A percentile compares a stretch with the other conserved stretches of the same genome.
phyloP scores from a whole-genome alignment of 2,329 filamentous ascomycete genomes.

The Akanthomyces uredinophilus region DNA sequence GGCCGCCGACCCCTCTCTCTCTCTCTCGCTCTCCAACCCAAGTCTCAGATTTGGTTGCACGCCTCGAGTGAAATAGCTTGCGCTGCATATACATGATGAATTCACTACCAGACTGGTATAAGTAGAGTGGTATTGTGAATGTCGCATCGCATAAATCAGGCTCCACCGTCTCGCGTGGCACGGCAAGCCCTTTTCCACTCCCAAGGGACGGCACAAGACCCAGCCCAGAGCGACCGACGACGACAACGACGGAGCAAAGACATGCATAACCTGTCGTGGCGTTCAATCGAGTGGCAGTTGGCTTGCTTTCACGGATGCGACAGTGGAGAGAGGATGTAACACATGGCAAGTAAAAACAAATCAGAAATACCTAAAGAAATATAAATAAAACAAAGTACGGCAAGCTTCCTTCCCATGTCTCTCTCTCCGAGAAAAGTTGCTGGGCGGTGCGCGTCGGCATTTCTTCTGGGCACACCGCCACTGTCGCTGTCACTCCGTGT shows the following conservation, averaged over 20 bases:
- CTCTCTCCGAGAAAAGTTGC: background rate
- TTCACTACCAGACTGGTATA: background rate
- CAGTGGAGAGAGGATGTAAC: background rate
- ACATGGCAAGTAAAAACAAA: background rate
- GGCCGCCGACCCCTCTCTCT: too few species aligned
- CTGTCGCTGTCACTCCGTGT: background rate
- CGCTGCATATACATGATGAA: background rate
- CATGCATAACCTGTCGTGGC: background rate
- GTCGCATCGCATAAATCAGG: background rate
- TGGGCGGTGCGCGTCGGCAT: slow-evolving; percentile 6
- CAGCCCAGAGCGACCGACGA: too few species aligned
- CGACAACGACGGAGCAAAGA: background rate
- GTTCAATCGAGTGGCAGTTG: background rate
- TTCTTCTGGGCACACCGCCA: slow-evolving; percentile 9
- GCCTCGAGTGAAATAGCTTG: background rate
- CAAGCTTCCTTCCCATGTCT: background rate
- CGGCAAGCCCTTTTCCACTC: background rate
- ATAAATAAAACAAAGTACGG: background rate
- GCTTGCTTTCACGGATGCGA: background rate
- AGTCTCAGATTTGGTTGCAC: slow-evolving; percentile 7
- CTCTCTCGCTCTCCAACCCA: too few species aligned
- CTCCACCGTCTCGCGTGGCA: slow-evolving; percentile 9
- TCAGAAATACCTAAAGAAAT: background rate
- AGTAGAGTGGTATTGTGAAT: background rate
- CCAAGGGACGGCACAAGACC: background rate